Evolutionary conservation across 345 rosid genomes (phyloP), one percentile per base, ranked within the genome.

Genomic region (Rhizophora mangle): DNA sequence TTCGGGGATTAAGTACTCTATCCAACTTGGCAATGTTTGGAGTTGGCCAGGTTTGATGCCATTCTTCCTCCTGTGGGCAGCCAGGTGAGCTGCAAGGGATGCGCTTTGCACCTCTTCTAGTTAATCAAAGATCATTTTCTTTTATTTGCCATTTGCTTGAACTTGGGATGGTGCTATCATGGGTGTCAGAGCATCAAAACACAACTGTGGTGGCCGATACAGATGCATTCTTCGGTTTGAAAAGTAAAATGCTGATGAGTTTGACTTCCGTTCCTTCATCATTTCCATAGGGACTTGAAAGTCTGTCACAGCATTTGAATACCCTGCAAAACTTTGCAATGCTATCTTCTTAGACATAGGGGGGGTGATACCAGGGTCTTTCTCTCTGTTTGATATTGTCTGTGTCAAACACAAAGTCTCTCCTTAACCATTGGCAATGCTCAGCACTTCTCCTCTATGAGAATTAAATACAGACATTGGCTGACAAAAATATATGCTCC

Each of bases 121-220:
- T 54, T 27, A 22, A 51, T 19, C 58, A 8, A 26, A 11, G 60
- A 37, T 16, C 8, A 36, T 49, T 32, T 26, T 74, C 70, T 58
- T 66, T n/a, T 69, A 37, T 57, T 37, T 34, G 61, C 68, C 9
- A 62, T 74, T 51, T 72, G 47, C 32, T 65, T 2, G 63, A 27
- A 56, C 65, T 71, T 63, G 64, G 47, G 37, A 61, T 60, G 70
- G 99, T 32, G 99, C 97, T 57, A 95, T 95, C 71, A 92, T 95
- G 96, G 96, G 97, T 69, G 99, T 92, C 78, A 96, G 96, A 81
- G 97, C 96, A 63, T 91, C 99, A 69, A 95, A 91, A 68, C 97
- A 24, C 97, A 32, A 88, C 89, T 43, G 97, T 85, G 37, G 86
- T 90, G 51, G 93, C 99, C 81, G 93, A 88, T 74, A 76, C 80